Evolutionary conservation across 495 filamentous ascomycete species (phyloP), one percentile per base, ranked within the genome.

Genomic region (Neurospora sp.): DNA sequence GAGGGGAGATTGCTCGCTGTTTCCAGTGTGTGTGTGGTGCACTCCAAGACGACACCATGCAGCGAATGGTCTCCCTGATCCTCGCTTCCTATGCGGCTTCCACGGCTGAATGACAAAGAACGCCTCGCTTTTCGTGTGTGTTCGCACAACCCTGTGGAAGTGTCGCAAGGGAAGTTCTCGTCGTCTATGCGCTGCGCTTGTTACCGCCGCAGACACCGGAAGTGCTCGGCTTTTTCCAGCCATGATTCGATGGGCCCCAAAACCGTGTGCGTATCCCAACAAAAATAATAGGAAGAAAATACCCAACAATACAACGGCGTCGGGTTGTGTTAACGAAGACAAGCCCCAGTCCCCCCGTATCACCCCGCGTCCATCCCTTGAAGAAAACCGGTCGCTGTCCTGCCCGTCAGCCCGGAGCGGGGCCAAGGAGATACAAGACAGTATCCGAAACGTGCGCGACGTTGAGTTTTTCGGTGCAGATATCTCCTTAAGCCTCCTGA

Each of bases 401-500:
- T 35, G 54, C 27, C 7, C 31, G 27, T 66, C 54, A 66, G 27
- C 27, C 11, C 54, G 27, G 5, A 66, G 14, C 5, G 1, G 54
- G 27, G 27, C 54, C 7, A 10, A 35, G 7, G 12, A 66, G 12
- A 66, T 35, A 16, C 54, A 66, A 66, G 54, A 66, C 54, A 35
- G 54, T 35, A 35, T 35, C 2, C 54, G 54, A 66, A 66, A 66
- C 54, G 54, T 35, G 54, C 27, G 54, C 27, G 54, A 66, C 54
- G 54, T 66, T 9, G 27, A 62, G 6, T 66, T 66, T 35, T 35
- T 66, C 27, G 48, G 54, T 66, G 5, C 14, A 18, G 27, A 14
- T 27, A 35, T 40, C 41, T 39, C 4, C 73, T 81, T 84, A 91
- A 70, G 83, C 86, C 79, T 90, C 88, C 72, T 84, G 81, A 66